phyloP scores from a whole-genome alignment of 2,329 filamentous ascomycete species.

The Aspergillus sp. region DNA sequence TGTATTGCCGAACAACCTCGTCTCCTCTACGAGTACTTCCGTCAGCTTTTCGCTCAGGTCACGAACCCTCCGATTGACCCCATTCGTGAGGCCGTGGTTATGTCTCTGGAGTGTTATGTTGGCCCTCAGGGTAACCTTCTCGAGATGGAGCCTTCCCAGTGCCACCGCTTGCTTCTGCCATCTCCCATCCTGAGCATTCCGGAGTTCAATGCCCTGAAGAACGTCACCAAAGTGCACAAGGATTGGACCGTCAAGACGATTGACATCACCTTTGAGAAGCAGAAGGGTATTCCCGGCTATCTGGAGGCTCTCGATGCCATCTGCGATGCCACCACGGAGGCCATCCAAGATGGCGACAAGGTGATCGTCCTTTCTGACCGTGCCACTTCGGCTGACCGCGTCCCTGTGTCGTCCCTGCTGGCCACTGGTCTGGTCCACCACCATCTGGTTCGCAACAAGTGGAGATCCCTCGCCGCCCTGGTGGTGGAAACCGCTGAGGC shows the following conservation, averaged over 20 bases:
- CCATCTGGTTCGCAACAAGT: constrained; percentile 92
- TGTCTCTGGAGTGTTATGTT: constrained; percentile 95
- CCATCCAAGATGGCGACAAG: constrained; percentile 78
- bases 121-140: constrained; percentile 92
- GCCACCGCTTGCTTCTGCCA: constrained; percentile 77
- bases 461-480: constrained; percentile 83
- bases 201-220: constrained; percentile 84
- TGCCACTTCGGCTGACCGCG: constrained; percentile 75
- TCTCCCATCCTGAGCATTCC: constrained; percentile 86
- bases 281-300: constrained; percentile 77
- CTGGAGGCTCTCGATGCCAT: constrained; percentile 83
- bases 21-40: constrained; percentile 93
- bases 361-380: constrained; percentile 88
- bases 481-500: constrained; percentile 92
- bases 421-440: constrained; percentile 94
- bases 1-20: constrained; percentile 88
- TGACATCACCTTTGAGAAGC: constrained; percentile 90
- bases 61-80: constrained; percentile 97
- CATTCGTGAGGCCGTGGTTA: constrained; percentile 95
- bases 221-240: constrained; percentile 68
- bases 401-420: constrained; percentile 80
- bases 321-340: constrained; percentile 78
- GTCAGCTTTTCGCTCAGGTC: constrained; percentile 94
- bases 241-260: constrained; percentile 87
- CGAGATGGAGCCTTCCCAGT: constrained; percentile 89